Evolutionary conservation across 225 moss, liverwort and hornwort genomes (phyloP), one percentile per base, ranked within the genome.

Genomic region (Bryoerythrophyllum caledonicum): DNA sequence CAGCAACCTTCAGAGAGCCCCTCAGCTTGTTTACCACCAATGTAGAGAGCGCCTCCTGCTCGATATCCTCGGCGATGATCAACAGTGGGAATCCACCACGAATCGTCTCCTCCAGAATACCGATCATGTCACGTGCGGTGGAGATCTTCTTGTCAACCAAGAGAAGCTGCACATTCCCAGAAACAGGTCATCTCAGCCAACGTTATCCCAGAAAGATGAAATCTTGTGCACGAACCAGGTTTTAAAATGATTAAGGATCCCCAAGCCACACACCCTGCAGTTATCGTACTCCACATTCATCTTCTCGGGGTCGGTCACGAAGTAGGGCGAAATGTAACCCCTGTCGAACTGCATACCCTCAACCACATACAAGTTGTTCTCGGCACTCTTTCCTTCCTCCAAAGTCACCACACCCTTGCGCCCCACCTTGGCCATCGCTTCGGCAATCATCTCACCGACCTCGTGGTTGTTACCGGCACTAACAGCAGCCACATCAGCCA

Each of bases 331-430:
- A 67, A 97, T 94, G 77, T 83, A 97, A 41, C 96, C 96, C 32
- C 96, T 82, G 65, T 97, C 96, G 35, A 97, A 97, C 60, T 97
- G 96, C 96, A 97, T 97, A 67, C 97, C 94, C 81, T 97, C 97
- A 3, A 94, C 97, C 48, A 97, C 92, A 63, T 97, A 97, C 71
- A 97, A 62, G 57, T 4, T 81, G 85, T 91, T 97, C 60, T 97
- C 97, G 2, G 97, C 97, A 68, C 97, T 97, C 85, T 91, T 97
- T 54, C 97, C 97, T 78, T 97, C 97, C 71, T 97, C 97, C 66
- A 97, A 61, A 34, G 91, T 97, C 9, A 97, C 94, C 3, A 97
- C 97, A 68, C 97, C 94, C 72, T 74, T 94, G 16, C 97, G 82
- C 57, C 97, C 97, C 66, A 97, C 94, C 81, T 89, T 97, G 77